phyloP scores from a whole-genome alignment of 169 alveolate genomes.

The Plasmodium malariae region DNA sequence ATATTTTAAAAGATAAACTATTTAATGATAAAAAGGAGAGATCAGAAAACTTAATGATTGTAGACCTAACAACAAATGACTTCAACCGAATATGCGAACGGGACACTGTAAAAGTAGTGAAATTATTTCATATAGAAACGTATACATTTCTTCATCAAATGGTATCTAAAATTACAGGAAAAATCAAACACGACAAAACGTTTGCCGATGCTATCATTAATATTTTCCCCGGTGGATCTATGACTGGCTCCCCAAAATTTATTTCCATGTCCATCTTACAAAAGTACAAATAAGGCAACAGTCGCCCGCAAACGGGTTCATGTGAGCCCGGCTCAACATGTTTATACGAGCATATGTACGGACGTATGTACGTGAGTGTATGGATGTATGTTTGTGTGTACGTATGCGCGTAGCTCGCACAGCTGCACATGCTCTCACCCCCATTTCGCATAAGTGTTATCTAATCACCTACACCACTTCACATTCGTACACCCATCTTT shows the following conservation, averaged over 20 bases:
- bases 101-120: conserved; percentile 74
- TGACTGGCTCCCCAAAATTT: conserved; percentile 83
- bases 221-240: conserved; percentile 82
- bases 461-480: too few relatives aligned
- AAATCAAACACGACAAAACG: conserved; percentile 14
- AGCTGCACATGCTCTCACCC: too few relatives aligned
- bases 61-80: conserved; percentile 80
- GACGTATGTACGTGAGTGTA: background rate
- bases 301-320: background rate
- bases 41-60: conserved; percentile 83
- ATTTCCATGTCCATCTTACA: conserved; percentile 74
- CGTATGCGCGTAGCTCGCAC: too few relatives aligned
- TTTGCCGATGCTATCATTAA: conserved; percentile 74
- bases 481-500: too few relatives aligned
- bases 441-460: too few relatives aligned
- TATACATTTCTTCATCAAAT: conserved; percentile 78
- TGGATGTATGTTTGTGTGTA: background rate
- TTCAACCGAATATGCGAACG: conserved; percentile 75
- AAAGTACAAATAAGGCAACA: conserved; percentile 25
- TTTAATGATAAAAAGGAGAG: conserved; percentile 75
- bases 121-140: conserved; percentile 75
- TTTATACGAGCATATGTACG: background rate
- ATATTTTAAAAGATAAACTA: conserved; percentile 39
- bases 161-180: conserved; percentile 79
- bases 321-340: background rate